Base-by-base conservation (phyloP, 2,329 filamentous ascomycete genomes). In the Phyllosticta ampelicida region DNA sequence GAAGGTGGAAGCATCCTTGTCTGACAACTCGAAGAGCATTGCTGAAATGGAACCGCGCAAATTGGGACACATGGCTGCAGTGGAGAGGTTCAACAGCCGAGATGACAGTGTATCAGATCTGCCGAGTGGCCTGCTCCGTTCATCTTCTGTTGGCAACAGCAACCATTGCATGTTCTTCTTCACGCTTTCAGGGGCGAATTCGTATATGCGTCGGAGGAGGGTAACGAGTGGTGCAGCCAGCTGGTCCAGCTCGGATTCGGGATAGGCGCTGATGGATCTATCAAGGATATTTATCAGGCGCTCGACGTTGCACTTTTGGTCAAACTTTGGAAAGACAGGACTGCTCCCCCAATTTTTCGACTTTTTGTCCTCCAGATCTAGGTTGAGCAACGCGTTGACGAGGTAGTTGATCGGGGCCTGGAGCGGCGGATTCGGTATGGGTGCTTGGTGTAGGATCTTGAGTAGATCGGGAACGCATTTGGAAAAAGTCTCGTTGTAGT, bases 1-100 rank as follows among this genome's bases (percentile, higher is more conserved):
- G 66, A 96, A 94, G 28, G 79, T 86, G 16, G 80, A 81, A 0
- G 91, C 82, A 65, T 96, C 85, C 65, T 85, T 87, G 62, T 86
- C 86, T 0, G 90, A 96, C 26, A 97, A 78, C 63, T 95, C 87
- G 69, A 95, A 99, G 61, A 96, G 81, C 21, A 99, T 78, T 28
- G 86, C 80, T 0, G 87, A 88, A 55, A 95, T 86, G 18, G 83
- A 82, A 52, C 87, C 84, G 18, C 90, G 83, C 2, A 96, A 75
- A 48, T 85, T 84, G 0, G 89, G 83, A 0, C 87, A 81, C 50
- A 83, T 72, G 0, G 90, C 81, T 13, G 87, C 89, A 5, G 85
- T 89, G 2, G 88, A 90, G 48, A 94, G 82, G 57, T 84, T 83
- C 54, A 99, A 79, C 1, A 99, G 76, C 60, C 84, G 83, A 1